These are phyloP conservation scores for Corymbia calophylla DNA, from an alignment of 441 rosid species.

Conservation along the genomic window DNA sequence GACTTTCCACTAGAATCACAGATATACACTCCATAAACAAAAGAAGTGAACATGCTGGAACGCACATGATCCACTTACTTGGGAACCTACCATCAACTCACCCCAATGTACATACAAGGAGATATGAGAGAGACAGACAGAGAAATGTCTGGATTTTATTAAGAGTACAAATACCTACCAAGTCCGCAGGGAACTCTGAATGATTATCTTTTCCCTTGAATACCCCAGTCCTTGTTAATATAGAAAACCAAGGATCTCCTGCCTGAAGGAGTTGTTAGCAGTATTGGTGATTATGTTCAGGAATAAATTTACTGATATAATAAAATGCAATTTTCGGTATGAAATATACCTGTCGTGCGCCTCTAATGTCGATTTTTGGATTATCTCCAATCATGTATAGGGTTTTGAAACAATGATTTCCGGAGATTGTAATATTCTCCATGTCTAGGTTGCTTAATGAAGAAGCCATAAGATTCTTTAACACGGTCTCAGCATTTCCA, in stretches of 20 bases:
- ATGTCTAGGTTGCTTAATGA: background rate
- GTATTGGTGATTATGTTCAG: background rate
- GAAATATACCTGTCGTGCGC: conserved; percentile 54
- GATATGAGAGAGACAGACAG: background rate
- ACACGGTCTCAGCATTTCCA: conserved; percentile 52
- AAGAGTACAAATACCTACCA: conserved; percentile 25
- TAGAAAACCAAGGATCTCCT: conserved; percentile 82
- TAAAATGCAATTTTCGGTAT: background rate
- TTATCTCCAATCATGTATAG: conserved; percentile 88
- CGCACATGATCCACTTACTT: background rate
- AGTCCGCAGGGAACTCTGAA: conserved; percentile 53
- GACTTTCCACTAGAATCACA: background rate
- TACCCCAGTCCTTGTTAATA: conserved; percentile 83
- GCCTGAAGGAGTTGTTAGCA: conserved; percentile 30
- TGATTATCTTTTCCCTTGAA: conserved; percentile 66
- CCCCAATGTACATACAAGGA: background rate
- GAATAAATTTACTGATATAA: background rate
- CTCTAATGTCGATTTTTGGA: conserved; percentile 68
- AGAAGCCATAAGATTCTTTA: conserved; percentile 36
- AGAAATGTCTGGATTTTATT: background rate
- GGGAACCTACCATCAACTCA: background rate
- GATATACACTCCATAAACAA: background rate
- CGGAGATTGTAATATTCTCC: conserved; percentile 1
- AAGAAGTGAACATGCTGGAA: background rate
- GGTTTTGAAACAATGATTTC: conserved; percentile 35